Evolutionary conservation across 148 eudicot species (phyloP), one percentile per base, ranked within the genome.

Genomic region (Tetragonia tetragonoides): DNA sequence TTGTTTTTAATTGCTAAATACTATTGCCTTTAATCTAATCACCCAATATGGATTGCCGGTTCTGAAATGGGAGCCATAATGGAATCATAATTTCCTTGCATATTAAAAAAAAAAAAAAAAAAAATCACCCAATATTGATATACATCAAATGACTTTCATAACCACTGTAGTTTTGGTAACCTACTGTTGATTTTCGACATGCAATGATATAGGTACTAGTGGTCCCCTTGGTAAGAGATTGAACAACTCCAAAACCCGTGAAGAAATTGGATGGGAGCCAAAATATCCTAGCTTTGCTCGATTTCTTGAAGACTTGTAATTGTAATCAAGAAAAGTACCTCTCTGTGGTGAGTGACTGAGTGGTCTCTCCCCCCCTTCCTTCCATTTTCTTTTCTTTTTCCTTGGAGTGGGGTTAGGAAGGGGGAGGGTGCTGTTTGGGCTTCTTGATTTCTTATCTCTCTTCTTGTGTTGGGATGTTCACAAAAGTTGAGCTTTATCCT

Each of bases 171-270:
- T 60, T 63, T 38, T 39, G 5, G 11, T 21, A 17, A 23, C 41
- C 20, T 17, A 65, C 39, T 70, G 51, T 67, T 14, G 21, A 49
- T 11, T 68, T 16, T 41, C 38, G 24, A 18, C 3, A 34, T 39
- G 37, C 54, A 10, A 64, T 44, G 57, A 59, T 74, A 73, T 89
- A 92, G 98, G 97, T 70, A 81, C 95, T 12, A 77, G 75, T 63
- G 98, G 84, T 82, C 87, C 92, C 77, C 80, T 90, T 75, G 98
- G 98, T 6, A 95, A 92, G 88, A 95, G 86, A 78, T 77, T 94
- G 74, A 85, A 88, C 89, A 92, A 92, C 77, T 77, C 84, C 2
- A 94, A 83, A 80, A 89, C 95, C 67, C 85, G 89, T 2, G 81
- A 85, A 53, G 90, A 87, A 83, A 46, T 89, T 49, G 89, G 85